These are phyloP conservation scores for Plasmodium gallinaceum DNA, from an alignment of 169 alveolate genomes.

Conservation along the genomic window DNA sequence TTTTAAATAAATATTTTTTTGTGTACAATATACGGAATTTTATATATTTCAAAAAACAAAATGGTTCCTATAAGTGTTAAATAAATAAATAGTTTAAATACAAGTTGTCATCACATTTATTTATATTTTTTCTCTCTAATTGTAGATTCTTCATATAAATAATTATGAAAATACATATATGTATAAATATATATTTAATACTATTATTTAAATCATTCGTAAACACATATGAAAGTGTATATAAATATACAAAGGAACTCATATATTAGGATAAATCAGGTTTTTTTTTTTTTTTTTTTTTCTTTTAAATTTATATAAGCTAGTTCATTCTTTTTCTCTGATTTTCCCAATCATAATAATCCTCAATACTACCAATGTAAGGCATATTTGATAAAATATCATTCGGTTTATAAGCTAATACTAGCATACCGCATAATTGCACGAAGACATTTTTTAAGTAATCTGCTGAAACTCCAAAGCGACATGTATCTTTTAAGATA, in stretches of 20 bases:
- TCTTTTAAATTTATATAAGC: neutral
- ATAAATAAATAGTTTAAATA: too few species aligned
- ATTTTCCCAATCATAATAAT: conserved; percentile 74
- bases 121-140: too few species aligned
- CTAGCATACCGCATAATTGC: conserved; percentile 87
- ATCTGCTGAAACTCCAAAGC: conserved; percentile 92
- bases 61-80: too few species aligned
- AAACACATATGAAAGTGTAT: neutral
- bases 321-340: conserved; percentile 61
- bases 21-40: too few species aligned
- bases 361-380: conserved; percentile 72
- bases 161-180: too few species aligned
- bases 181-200: too few species aligned
- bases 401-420: conserved; percentile 81
- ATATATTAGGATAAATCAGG: neutral
- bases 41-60: too few species aligned
- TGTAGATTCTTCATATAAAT: too few species aligned
- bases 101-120: too few species aligned
- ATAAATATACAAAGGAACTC: neutral
- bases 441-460: conserved; percentile 89
- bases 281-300: neutral
- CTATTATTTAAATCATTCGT: neutral
- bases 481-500: conserved; percentile 89
- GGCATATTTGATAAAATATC: conserved; percentile 79
- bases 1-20: too few species aligned